Percentiles rank a stretch among this genome's conserved stretches.
phyloP scores from a whole-genome alignment of 78 protist species.

The Dictyostelium brefeldianum region DNA sequence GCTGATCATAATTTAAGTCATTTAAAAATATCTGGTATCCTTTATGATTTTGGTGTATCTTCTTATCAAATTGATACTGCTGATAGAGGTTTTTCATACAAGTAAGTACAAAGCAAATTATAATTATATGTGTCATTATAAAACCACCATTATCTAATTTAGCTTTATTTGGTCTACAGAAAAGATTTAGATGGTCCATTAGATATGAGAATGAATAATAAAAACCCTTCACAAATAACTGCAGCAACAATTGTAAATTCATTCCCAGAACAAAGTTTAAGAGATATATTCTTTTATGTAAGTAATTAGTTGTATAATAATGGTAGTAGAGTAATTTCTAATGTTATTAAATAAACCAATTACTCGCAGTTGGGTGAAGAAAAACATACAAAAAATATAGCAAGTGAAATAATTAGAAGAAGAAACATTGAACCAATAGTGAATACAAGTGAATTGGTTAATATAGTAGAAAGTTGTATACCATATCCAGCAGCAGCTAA shows the following conservation, averaged over 20 bases:
- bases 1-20: background rate
- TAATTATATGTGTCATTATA: too few relatives aligned
- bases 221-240: background rate
- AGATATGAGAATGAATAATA: constrained; percentile 76
- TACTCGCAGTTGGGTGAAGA: constrained; percentile 52
- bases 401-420: constrained; percentile 33
- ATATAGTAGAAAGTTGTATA: constrained; percentile 25
- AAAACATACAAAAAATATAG: constrained; percentile 56
- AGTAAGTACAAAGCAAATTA: too few relatives aligned
- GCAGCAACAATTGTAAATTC: constrained; percentile 40
- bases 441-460: constrained; percentile 31
- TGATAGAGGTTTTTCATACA: constrained; percentile 67
- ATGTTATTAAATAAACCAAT: background rate
- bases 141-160: too few relatives aligned
- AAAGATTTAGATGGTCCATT: constrained; percentile 65
- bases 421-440: constrained; percentile 10
- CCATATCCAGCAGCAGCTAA: constrained; percentile 72
- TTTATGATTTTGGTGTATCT: constrained; percentile 63
- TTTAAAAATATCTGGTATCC: constrained; percentile 35
- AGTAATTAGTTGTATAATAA: background rate
- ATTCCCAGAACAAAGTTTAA: constrained; percentile 8
- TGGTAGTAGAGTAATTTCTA: background rate
- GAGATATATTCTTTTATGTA: constrained; percentile 56
- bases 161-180: too few relatives aligned
- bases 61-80: constrained; percentile 51